Evolutionary conservation across 2,329 filamentous ascomycete species (phyloP), one percentile per base, ranked within the genome.

Genomic region (Colletotrichum musae): DNA sequence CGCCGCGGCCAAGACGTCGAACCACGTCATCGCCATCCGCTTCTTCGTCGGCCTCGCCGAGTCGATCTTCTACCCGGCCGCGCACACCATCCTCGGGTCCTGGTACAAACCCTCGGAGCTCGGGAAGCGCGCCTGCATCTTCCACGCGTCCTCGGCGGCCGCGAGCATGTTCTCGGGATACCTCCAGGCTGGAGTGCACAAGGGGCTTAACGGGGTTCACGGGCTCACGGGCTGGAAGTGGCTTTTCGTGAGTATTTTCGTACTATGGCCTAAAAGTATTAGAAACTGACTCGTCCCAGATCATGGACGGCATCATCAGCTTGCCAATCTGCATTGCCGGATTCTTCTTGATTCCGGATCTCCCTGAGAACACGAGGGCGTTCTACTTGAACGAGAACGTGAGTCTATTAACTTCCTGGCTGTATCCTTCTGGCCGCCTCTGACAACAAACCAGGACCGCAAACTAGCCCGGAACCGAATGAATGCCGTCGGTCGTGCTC

Each of bases 161-260:
- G 87, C 85, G 0, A 77, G 80, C 24, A 88, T 89, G 84, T 85
- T 89, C 61, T 86, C 85, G 18, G 87, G 87, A 0, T 89, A 88
- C 64, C 79, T 89, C 0, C 86, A 88, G 76, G 83, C 87, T 0
- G 86, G 84, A 0, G 84, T 85, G 0, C 87, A 88, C 73, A 84
- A 84, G 21, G 67, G 67, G 1, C 79, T 89, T 0, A 85, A 85
- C 39, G 86, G 86, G 0, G 77, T 83, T 0, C 75, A 75, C 7
- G 86, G 86, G 0, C 72, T 78, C 9, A 72, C 77, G 0, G 81
- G 79, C 0, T 83, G 76, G 75, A 77, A 79, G 26, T 84, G 80
- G 80, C 75, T 83, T 5, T 83, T 83, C 28, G 67, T 69, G 39
- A 60, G 62, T 48, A 12, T 6, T 5, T 16, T 21, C 10, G 24